These are phyloP conservation scores for Globisporangium middletonii DNA, from an alignment of 352 stramenopile species.

Conservation along the genomic window DNA sequence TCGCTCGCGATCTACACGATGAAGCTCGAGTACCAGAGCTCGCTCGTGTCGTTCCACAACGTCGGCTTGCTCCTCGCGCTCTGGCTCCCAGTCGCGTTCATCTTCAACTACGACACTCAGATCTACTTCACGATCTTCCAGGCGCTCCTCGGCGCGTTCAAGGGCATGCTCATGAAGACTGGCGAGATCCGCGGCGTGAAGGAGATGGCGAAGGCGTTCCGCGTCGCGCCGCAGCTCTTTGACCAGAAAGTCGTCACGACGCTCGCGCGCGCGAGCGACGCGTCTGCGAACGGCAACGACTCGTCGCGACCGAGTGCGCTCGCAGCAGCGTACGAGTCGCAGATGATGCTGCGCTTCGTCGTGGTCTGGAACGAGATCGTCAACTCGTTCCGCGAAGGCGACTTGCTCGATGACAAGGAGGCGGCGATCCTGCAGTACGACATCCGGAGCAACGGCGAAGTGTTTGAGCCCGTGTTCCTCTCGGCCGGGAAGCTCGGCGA, in stretches of 20 bases:
- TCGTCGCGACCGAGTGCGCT: slow-evolving; percentile 37
- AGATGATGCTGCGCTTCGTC: slow-evolving; percentile 80
- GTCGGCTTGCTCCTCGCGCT: slow-evolving; percentile 58
- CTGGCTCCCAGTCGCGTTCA: slow-evolving; percentile 60
- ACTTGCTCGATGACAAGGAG: slow-evolving; percentile 75
- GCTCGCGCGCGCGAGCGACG: slow-evolving; percentile 51
- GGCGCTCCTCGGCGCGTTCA: slow-evolving; percentile 50
- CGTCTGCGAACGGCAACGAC: slow-evolving; percentile 32
- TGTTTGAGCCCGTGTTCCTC: slow-evolving; percentile 83
- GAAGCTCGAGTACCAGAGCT: slow-evolving; percentile 59
- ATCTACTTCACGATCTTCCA: slow-evolving; percentile 82
- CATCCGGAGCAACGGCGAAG: slow-evolving; percentile 79
- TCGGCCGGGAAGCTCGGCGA: slow-evolving; percentile 81
- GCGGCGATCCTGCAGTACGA: slow-evolving; percentile 77
- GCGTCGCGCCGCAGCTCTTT: slow-evolving; percentile 66
- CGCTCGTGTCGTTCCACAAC: slow-evolving; percentile 70
- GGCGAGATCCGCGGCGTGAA: slow-evolving; percentile 63
- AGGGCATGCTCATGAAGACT: slow-evolving; percentile 70
- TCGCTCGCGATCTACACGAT: slow-evolving; percentile 69
- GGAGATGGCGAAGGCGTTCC: slow-evolving; percentile 74
- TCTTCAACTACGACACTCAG: slow-evolving; percentile 79
- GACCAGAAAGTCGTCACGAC: slow-evolving; percentile 72
- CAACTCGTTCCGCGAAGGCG: slow-evolving; percentile 70
- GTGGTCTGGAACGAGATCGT: slow-evolving; percentile 83
- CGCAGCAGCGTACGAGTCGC: slow-evolving; percentile 58